Evolutionary conservation across 1,284 basidiomycete species (phyloP), one percentile per base, ranked within the genome.

Genomic region (Cutaneotrichosporon dermatis): DNA sequence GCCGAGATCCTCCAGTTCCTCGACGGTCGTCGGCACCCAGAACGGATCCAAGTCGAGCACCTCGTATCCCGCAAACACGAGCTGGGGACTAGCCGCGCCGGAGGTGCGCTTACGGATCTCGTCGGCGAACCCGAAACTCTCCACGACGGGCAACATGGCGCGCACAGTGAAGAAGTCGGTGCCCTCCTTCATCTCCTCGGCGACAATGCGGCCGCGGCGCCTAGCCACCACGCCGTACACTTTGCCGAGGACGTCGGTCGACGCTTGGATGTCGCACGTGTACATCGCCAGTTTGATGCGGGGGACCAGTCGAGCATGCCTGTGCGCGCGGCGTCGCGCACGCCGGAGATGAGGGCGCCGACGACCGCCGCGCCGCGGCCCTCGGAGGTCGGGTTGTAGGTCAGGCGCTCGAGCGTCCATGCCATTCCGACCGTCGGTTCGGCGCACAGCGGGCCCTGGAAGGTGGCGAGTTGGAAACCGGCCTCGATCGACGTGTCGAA

Each of bases 161-260:
- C 87, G 85, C 37, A 99, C 87, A 5, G 88, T 93, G 79, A 99
- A 98, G 79, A 97, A 96, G 0, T 88, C 84, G 0, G 94, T 98
- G 0, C 96, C 94, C 74, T 99, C 94, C 75, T 95, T 97, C 92
- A 99, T 97, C 77, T 99, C 96, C 75, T 99, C 96, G 6, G 90
- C 88, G 6, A 95, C 85, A 65, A 99, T 95, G 56, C 89, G 84
- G 1, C 96, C 96, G 56, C 92, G 83, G 60, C 96, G 85, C 72
- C 88, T 87, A 0, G 94, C 87, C 1, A 99, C 88, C 12, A 99
- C 96, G 3, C 87, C 95, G 70, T 99, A 99, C 0, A 99, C 93
- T 76, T 97, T 99, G 6, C 96, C 96, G 44, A 99, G 83, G 0
- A 98, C 96, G 65, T 99, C 96, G 12, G 55, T 15, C 37, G 12